Percentiles rank a stretch among this genome's conserved stretches.
phyloP scores from a whole-genome alignment of 139 green algal genomes.

The Chlorella vulgaris region DNA sequence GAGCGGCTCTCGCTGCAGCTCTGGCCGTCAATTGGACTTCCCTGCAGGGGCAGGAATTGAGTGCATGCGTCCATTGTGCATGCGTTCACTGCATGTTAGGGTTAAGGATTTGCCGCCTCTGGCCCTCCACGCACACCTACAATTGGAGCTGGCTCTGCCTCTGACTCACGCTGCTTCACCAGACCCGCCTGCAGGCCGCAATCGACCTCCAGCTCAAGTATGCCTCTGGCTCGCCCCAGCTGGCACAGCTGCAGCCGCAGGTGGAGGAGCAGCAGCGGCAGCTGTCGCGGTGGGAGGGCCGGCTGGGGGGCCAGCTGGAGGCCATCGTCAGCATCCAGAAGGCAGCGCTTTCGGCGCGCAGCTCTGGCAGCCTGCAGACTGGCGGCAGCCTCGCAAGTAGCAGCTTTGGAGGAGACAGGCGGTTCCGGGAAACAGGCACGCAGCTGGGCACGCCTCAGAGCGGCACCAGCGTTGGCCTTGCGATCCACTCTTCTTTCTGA shows the following conservation, averaged over 20 bases:
- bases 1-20: no score
- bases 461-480: background rate
- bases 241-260: background rate
- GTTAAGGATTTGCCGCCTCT: no score
- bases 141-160: no score
- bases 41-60: no score
- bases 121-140: no score
- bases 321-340: conserved; percentile 36
- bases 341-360: conserved; percentile 8
- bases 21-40: no score
- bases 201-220: conserved; percentile 32
- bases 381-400: background rate
- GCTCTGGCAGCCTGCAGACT: background rate
- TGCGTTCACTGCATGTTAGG: no score
- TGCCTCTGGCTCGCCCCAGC: background rate
- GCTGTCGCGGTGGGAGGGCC: conserved; percentile 33
- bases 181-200: conserved; percentile 10
- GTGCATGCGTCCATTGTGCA: no score
- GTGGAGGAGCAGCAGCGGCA: conserved; percentile 30
- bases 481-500: no score
- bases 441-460: background rate
- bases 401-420: background rate
- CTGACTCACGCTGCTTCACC: no score
- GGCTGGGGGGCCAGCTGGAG: conserved; percentile 34
- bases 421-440: background rate